Conservation (phyloP, 2,329 filamentous ascomycete genomes). For the Fusarium keratoplasticum region DNA sequence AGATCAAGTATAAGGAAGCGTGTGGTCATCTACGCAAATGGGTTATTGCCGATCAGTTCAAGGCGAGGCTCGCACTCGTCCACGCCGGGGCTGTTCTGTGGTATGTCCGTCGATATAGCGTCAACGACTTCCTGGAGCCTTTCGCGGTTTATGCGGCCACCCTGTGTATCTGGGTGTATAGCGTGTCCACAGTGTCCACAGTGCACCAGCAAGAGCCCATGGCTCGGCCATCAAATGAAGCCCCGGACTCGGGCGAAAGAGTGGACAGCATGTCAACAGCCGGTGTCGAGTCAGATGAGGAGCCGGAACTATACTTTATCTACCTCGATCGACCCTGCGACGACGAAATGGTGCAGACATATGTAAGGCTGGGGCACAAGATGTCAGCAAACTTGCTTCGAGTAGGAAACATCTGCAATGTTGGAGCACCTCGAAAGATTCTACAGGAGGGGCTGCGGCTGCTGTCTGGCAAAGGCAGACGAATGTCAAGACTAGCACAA, state of each 20-base stretch:
- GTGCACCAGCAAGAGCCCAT: neutral
- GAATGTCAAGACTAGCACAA: neutral
- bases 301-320: conserved; percentile 26
- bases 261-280: neutral
- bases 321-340: conserved; percentile 34
- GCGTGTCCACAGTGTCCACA: conserved; percentile 1
- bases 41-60: conserved; percentile 34
- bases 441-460: conserved; percentile 29
- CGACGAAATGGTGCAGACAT: conserved; percentile 34
- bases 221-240: neutral
- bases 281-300: neutral
- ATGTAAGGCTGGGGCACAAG: conserved; percentile 32
- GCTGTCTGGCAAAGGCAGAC: neutral
- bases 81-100: conserved; percentile 32
- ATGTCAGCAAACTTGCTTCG: conserved; percentile 21
- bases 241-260: neutral
- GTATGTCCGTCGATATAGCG: conserved; percentile 34
- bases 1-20: conserved; percentile 6
- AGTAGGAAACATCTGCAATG: conserved; percentile 28
- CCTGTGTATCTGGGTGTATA: conserved; percentile 27
- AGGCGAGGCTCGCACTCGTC: conserved; percentile 30
- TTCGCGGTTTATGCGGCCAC: conserved; percentile 30
- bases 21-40: conserved; percentile 20
- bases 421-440: conserved; percentile 21
- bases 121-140: conserved; percentile 25